Conservation (phyloP, 257 asterid species). For the Nicotiana obtusifolia region DNA sequence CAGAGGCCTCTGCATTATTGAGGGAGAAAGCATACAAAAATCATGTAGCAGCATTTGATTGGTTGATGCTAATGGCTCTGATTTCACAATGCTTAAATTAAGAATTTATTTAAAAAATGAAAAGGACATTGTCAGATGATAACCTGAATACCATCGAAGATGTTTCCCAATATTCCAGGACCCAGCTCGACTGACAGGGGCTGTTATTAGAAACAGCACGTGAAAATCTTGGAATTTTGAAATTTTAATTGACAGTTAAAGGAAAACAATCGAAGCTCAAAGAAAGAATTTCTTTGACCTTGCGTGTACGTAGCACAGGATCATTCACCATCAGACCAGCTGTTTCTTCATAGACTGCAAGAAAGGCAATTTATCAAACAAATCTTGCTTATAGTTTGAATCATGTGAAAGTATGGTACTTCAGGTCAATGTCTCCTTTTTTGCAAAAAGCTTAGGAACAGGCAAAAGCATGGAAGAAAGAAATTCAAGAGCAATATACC, state of each 20-base stretch:
- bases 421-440: neutral
- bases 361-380: neutral
- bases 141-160: conserved; percentile 98
- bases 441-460: neutral
- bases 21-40: neutral
- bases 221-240: neutral
- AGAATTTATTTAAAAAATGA: neutral
- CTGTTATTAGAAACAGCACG: conserved; percentile 33
- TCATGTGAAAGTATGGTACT: neutral
- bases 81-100: neutral
- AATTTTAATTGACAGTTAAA: neutral
- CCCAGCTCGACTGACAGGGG: conserved; percentile 96
- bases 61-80: neutral
- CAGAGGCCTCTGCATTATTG: conserved; percentile 78
- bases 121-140: neutral
- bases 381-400: neutral
- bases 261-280: neutral
- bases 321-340: conserved; percentile 96
- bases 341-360: conserved; percentile 94
- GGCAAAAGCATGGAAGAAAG: neutral
- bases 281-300: conserved; percentile 39
- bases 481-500: conserved; percentile 33
- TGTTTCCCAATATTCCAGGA: conserved; percentile 94
- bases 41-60: neutral
- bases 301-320: conserved; percentile 93